These are phyloP conservation scores for Plasmopara muralis DNA, from an alignment of 352 stramenopile species.

Conservation along the genomic window DNA sequence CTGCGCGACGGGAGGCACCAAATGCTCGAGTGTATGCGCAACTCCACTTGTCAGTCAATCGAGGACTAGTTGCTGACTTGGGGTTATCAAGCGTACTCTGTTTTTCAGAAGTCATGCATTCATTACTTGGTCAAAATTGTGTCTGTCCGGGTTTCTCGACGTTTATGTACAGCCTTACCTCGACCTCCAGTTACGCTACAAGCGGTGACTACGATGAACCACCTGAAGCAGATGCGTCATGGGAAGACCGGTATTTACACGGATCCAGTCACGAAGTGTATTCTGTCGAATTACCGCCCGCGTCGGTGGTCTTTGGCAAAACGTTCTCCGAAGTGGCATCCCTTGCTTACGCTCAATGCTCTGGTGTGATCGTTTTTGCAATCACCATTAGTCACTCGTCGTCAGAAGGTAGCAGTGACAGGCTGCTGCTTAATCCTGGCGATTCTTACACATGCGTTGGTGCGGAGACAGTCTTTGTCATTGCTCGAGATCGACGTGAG, in stretches of 20 bases:
- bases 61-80: slow-evolving; percentile 55
- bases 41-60: slow-evolving; percentile 70
- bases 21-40: slow-evolving; percentile 46
- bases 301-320: slow-evolving; percentile 44
- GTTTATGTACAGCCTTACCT: slow-evolving; percentile 81
- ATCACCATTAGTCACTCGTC: slow-evolving; percentile 29
- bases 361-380: slow-evolving; percentile 66
- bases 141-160: slow-evolving; percentile 81
- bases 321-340: slow-evolving; percentile 74
- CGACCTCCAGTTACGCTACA: slow-evolving; percentile 51
- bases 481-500: slow-evolving; percentile 40
- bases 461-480: slow-evolving; percentile 60
- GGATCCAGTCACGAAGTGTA: slow-evolving; percentile 77
- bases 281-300: slow-evolving; percentile 50
- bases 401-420: slow-evolving; percentile 13
- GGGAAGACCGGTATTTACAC: slow-evolving; percentile 65
- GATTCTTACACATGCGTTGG: slow-evolving; percentile 65
- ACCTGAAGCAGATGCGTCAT: slow-evolving; percentile 29
- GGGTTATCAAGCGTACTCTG: slow-evolving; percentile 67
- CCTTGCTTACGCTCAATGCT: slow-evolving; percentile 62
- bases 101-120: slow-evolving; percentile 77
- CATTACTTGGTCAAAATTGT: slow-evolving; percentile 72
- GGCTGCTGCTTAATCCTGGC: slow-evolving; percentile 65
- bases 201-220: slow-evolving; percentile 23
- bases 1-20: slow-evolving; percentile 55